Evolutionary conservation across 768 basidiomycete genomes (phyloP).

Genomic region (Mycena olivaceomarginata): DNA sequence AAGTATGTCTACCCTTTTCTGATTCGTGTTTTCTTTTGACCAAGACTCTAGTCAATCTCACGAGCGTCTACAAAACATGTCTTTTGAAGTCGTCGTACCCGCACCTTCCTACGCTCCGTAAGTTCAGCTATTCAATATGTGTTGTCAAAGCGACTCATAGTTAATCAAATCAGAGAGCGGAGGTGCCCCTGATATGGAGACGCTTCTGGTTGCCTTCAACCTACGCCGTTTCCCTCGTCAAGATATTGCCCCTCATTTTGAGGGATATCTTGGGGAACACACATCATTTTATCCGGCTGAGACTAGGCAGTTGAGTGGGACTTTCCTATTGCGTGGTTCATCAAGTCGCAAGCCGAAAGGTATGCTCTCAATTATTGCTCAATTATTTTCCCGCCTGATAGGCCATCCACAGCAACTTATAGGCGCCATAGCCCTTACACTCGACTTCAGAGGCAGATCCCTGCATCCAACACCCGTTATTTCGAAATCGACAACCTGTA

Average conservation of each 20-base stretch:
- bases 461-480: too few relatives aligned
- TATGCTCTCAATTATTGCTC: too few relatives aligned
- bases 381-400: too few relatives aligned
- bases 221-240: neutral
- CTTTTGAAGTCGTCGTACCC: neutral
- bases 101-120: neutral
- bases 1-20: neutral
- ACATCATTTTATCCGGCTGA: neutral
- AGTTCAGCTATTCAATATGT: neutral
- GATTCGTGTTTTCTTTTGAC: neutral
- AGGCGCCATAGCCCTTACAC: too few relatives aligned
- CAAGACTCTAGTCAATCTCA: conserved; percentile 3
- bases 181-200: neutral
- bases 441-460: too few relatives aligned
- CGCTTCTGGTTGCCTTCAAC: neutral
- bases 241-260: conserved; percentile 5
- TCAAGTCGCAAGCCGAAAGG: too few relatives aligned
- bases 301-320: neutral
- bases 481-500: too few relatives aligned
- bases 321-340: neutral
- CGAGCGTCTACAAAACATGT: neutral
- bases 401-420: too few relatives aligned
- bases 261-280: conserved; percentile 12
- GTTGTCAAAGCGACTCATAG: neutral
- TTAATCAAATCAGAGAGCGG: neutral